Evolutionary conservation across 768 basidiomycete genomes (phyloP), one percentile per base, ranked within the genome.

Genomic region (Lactarius psammicola): DNA sequence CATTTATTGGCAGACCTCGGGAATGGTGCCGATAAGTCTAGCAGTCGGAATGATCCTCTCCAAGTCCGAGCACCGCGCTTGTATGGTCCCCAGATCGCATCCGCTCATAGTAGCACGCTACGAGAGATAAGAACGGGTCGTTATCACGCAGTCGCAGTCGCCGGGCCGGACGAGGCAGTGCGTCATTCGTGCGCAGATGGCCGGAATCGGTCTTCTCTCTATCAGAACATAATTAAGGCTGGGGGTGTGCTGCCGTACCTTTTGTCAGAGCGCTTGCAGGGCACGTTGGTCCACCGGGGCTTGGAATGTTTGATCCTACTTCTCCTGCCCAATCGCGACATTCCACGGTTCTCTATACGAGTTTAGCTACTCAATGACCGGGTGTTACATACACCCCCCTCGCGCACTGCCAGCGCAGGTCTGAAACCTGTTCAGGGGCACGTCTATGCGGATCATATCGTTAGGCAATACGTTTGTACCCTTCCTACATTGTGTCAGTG

Each of bases 21-120:
- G 31, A 59, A 60, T 30, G 36, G 49, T 5, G 57, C 64, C 28
- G 64, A 64, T 60, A 64, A 59, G 49, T 42, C 38, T 31, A 64
- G 49, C 28, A 42, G 57, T 59, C 20, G 30, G 54, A 30, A 55
- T 59, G 42, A 59, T 46, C 40, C 54, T 4, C 20, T 26, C 11
- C 42, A 60, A 60, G 34, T 46, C 59, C 59, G 59, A 60, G 26
- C 57, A 20, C 58, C 28, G 42, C 58, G 42, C 23, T 20, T 44
- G 49, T 13, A 34, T 26, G 46, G 67, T 31, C 69, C n/a, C 53
- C 26, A 49, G 46, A 49, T 49, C 46, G 23, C 23, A 49, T 46
- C 15, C 11, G n/a, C 46, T 23, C 46, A 8, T 23, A 28, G 42
- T 33, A 33, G 58, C 40, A 31, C 58, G 58, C 49, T 28, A 7